Evolutionary conservation across 768 basidiomycete species (phyloP).

Genomic region (Exidia glandulosa): DNA sequence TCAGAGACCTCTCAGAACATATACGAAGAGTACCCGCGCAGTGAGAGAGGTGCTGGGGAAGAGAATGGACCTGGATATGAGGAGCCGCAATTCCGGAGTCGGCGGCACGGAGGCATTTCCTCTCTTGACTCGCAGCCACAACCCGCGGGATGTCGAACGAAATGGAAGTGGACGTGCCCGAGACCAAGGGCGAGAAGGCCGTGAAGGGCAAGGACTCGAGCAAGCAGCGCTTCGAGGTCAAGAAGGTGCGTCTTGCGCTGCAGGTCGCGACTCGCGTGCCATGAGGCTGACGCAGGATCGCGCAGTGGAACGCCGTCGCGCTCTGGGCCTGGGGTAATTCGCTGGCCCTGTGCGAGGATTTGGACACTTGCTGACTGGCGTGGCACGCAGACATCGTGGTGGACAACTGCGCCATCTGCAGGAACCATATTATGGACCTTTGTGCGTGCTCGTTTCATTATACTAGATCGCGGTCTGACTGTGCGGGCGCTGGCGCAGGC

Average conservation of each 20-base stretch:
- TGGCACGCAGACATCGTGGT: conserved; percentile 87
- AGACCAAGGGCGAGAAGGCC: conserved; percentile 28
- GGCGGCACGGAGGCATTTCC: too few relatives aligned
- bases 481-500: conserved; percentile 38
- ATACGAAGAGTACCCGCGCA: too few relatives aligned
- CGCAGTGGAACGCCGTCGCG: conserved; percentile 95
- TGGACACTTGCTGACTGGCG: conserved; percentile 5
- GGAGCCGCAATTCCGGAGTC: too few relatives aligned
- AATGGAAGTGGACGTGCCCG: conserved; percentile 64
- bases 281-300: neutral
- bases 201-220: conserved; percentile 41
- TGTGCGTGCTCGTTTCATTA: conserved; percentile 43
- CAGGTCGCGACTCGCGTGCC: neutral
- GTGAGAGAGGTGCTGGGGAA: too few relatives aligned
- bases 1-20: too few relatives aligned
- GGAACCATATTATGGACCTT: conserved; percentile 99
- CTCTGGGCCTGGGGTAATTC: conserved; percentile 93
- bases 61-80: too few relatives aligned
- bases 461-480: neutral
- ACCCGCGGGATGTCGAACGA: conserved; percentile 22
- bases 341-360: neutral
- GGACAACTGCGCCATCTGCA: conserved; percentile 99
- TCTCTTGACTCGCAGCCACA: too few relatives aligned
- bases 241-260: conserved; percentile 87
- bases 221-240: conserved; percentile 92